Evolutionary conservation across 192 early-diverging fungal species (phyloP), one percentile per base, ranked within the genome.

Genomic region (Coemansia sp.): DNA sequence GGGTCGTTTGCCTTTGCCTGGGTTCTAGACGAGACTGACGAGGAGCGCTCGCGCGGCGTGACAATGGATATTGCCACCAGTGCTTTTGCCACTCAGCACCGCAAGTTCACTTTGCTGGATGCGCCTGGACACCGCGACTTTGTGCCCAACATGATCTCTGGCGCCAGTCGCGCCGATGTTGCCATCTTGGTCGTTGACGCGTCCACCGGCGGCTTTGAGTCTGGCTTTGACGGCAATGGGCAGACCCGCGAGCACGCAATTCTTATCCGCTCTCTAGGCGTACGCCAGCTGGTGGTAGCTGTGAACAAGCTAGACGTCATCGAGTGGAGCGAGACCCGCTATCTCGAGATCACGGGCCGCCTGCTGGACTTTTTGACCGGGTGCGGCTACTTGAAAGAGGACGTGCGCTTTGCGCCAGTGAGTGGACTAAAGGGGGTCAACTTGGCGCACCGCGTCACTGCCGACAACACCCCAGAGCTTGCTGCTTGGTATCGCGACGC

Each of bases 101-200:
- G 91, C 22, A 78, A 85, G 36, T 97, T 97, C 68, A 97, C 95
- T 6, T 67, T 99, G 13, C 73, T 99, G 70, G 98, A 99, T 75
- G 95, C 97, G 3, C 98, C 98, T 3, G 98, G 98, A 4, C 98
- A 99, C 73, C 87, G 93, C 24, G 98, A 99, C 82, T 99, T 99
- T 80, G 92, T 99, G 61, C 97, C 98, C n/a, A 96, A 97, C 75
- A 98, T 99, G 97, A 98, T 99, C 70, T 91, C 92, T 3, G 98
- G 98, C 6, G 94, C 98, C 5, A 75, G 81, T 15, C 79, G 94
- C 85, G 98, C 98, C 0, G 98, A 99, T 88, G 96, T 92, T 16
- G 95, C 96, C 0, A 86, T 98, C 12, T 86, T 99, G 40, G 98
- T 98, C 10, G 92, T 98, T 7, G 96, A 97, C 75, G 89, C 93